phyloP scores from a whole-genome alignment of 768 basidiomycete genomes.

The Pisolithus tinctorius region DNA sequence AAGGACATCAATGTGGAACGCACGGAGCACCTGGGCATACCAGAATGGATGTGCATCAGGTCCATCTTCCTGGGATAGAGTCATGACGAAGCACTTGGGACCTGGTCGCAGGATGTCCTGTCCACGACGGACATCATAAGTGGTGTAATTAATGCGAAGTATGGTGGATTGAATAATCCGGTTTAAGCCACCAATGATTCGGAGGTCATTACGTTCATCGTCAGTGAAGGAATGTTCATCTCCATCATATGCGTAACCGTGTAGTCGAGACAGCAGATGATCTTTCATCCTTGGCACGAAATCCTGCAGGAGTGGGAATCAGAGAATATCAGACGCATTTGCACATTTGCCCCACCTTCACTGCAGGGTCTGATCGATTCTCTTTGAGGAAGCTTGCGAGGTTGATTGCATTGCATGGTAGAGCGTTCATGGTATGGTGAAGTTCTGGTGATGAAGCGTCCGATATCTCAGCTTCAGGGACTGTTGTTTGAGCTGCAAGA shows the following conservation, averaged over 20 bases:
- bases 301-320: constrained; percentile 1
- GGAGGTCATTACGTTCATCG: background rate
- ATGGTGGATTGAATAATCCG: background rate
- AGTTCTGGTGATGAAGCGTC: no score
- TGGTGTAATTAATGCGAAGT: constrained; percentile 13
- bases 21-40: constrained; percentile 16
- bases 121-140: constrained; percentile 13
- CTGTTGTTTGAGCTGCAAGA: no score
- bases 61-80: constrained; percentile 8
- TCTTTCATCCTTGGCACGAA: constrained; percentile 15
- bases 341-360: no score
- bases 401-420: no score
- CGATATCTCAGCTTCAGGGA: no score
- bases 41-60: constrained; percentile 13
- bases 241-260: constrained; percentile 7
- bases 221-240: constrained; percentile 6
- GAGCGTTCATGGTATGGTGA: no score
- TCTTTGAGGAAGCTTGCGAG: no score
- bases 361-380: no score
- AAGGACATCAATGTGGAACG: no score
- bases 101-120: constrained; percentile 17
- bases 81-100: constrained; percentile 14
- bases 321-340: no score
- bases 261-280: constrained; percentile 15
- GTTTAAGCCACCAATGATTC: constrained; percentile 10